phyloP scores from a whole-genome alignment of 2,329 filamentous ascomycete species.

The Metarhizium rileyi region DNA sequence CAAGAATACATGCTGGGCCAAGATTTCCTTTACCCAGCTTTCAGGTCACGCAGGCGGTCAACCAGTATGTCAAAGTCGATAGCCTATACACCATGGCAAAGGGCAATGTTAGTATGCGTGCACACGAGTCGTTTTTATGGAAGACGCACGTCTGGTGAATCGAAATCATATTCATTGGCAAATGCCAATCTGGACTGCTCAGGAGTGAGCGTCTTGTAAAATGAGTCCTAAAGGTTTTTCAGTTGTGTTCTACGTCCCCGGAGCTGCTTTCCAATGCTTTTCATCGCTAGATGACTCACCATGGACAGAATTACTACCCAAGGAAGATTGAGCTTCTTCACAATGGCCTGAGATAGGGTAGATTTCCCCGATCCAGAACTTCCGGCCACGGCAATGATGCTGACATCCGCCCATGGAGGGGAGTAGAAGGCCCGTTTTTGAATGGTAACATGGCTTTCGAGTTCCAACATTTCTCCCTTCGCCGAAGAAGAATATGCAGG shows the following conservation, averaged over 20 bases:
- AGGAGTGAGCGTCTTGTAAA: slow-evolving; percentile 80
- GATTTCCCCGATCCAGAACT: slow-evolving; percentile 94
- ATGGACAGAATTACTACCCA: slow-evolving; percentile 98
- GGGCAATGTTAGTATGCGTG: background rate
- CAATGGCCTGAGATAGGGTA: slow-evolving; percentile 84
- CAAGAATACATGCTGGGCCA: background rate
- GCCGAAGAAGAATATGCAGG: slow-evolving; percentile 2
- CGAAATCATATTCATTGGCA: slow-evolving; percentile 89
- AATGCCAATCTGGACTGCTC: slow-evolving; percentile 77
- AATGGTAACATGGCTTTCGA: slow-evolving; percentile 37
- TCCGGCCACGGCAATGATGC: slow-evolving; percentile 92
- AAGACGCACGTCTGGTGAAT: slow-evolving; percentile 60
- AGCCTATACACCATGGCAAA: slow-evolving; percentile 38
- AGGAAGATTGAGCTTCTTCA: slow-evolving; percentile 79
- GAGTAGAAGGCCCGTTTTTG: slow-evolving; percentile 65
- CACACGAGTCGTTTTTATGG: background rate
- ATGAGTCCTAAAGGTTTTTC: slow-evolving; percentile 65
- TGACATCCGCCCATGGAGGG: slow-evolving; percentile 91
- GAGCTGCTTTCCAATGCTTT: background rate
- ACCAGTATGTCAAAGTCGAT: slow-evolving; percentile 91
- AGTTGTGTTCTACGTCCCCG: slow-evolving; percentile 7
- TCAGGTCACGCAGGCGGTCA: slow-evolving; percentile 70
- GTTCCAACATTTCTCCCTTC: slow-evolving; percentile 17
- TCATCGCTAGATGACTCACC: slow-evolving; percentile 39
- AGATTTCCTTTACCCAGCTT: slow-evolving; percentile 62